These are phyloP conservation scores for Aspergillus ruber DNA, from an alignment of 2,329 filamentous ascomycete species.

Conservation along the genomic window DNA sequence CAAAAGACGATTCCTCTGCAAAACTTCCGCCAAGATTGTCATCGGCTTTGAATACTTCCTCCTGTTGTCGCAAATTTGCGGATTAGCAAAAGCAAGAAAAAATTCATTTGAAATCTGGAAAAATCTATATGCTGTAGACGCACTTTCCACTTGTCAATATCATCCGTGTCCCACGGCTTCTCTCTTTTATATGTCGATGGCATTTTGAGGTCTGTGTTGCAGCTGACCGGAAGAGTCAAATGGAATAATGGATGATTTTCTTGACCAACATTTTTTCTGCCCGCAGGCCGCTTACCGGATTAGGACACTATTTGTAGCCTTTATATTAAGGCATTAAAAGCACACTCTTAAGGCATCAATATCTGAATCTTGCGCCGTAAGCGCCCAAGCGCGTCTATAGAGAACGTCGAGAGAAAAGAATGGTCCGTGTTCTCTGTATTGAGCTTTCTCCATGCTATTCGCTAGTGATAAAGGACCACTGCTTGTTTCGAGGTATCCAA, in stretches of 20 bases:
- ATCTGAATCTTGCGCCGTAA: slow-evolving; percentile 5
- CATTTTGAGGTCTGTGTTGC: slow-evolving; percentile 47
- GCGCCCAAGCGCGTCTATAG: slow-evolving; percentile 12
- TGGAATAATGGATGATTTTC: neutral
- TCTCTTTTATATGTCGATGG: slow-evolving; percentile 83
- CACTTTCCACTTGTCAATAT: slow-evolving; percentile 94
- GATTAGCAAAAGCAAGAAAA: slow-evolving; percentile 1
- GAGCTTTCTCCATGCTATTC: neutral
- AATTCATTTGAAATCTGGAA: neutral
- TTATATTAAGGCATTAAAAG: slow-evolving; percentile 1
- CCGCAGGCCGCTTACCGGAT: slow-evolving; percentile 17
- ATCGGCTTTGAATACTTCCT: slow-evolving; percentile 75
- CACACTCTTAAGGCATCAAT: slow-evolving; percentile 1
- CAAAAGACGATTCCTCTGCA: slow-evolving; percentile 86
- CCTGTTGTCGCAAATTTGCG: slow-evolving; percentile 34
- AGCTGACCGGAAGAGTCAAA: neutral
- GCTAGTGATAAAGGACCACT: neutral
- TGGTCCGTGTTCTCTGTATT: neutral
- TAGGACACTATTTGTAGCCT: slow-evolving; percentile 4
- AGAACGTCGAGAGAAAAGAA: neutral
- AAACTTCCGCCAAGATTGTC: slow-evolving; percentile 84
- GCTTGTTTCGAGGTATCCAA: neutral
- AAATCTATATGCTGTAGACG: neutral
- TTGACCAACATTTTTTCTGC: slow-evolving; percentile 15
- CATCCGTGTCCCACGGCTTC: slow-evolving; percentile 93